Evolutionary conservation across 108 stramenopile species (phyloP).

Genomic region (Asterionellopsis glacialis): DNA sequence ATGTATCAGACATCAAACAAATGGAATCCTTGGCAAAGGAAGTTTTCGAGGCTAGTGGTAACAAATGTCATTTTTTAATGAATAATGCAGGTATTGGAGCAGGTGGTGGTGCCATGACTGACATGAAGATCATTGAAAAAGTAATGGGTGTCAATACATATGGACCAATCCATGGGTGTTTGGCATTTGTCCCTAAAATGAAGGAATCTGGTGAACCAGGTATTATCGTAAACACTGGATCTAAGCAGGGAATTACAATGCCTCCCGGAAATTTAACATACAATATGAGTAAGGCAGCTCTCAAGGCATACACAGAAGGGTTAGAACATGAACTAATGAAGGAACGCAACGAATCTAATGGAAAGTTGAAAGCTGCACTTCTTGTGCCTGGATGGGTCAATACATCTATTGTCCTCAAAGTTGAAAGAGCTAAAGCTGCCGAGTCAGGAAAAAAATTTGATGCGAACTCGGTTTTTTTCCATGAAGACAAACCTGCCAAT

Average conservation of each 20-base stretch:
- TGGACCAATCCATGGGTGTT: constrained; percentile 53
- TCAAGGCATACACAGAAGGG: constrained; percentile 57
- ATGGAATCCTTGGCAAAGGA: constrained; percentile 23
- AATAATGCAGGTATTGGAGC: constrained; percentile 50
- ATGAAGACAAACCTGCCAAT: constrained; percentile 45
- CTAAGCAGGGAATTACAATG: constrained; percentile 61
- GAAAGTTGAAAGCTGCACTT: constrained; percentile 33
- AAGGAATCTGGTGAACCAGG: constrained; percentile 33
- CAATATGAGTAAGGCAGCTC: constrained; percentile 55
- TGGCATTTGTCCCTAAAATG: constrained; percentile 55
- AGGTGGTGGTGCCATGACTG: constrained; percentile 41
- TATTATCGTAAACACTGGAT: constrained; percentile 56
- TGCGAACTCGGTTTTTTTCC: constrained; percentile 30
- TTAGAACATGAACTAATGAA: constrained; percentile 40
- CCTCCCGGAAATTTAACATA: constrained; percentile 56
- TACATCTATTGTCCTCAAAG: constrained; percentile 43
- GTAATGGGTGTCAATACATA: constrained; percentile 41
- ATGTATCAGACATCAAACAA: constrained; percentile 26
- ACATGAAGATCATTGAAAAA: constrained; percentile 25
- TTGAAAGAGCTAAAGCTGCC: constrained; percentile 13
- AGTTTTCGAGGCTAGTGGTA: constrained; percentile 22
- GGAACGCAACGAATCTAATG: constrained; percentile 8
- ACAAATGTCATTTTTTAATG: constrained; percentile 40
- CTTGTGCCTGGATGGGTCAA: constrained; percentile 65
- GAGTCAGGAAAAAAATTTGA: constrained; percentile 25